A percentile compares a stretch with the other conserved stretches of the same genome.
Conservation (phyloP, 2,329 filamentous ascomycete species). For the Penicillium sp. region DNA sequence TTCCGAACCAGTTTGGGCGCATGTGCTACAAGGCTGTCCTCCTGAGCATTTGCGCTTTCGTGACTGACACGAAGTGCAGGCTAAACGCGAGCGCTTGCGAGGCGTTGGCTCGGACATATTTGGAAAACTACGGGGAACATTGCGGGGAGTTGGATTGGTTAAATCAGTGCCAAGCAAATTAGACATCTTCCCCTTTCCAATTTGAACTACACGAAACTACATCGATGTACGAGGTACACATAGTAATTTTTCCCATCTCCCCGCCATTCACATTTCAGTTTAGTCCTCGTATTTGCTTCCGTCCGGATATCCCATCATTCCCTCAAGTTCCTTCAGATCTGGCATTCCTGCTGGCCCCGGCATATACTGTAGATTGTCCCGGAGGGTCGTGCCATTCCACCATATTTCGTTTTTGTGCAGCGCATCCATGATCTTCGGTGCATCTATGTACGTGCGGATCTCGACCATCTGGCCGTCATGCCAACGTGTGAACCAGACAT, state of each 20-base stretch:
- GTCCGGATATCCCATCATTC: slow-evolving; percentile 24
- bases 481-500: slow-evolving; percentile 31
- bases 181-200: not conserved
- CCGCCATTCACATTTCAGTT: not conserved
- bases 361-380: slow-evolving; percentile 26
- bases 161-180: slow-evolving; percentile 4
- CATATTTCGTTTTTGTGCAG: slow-evolving; percentile 29
- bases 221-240: not conserved
- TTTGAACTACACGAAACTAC: not conserved
- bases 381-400: slow-evolving; percentile 26
- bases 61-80: slow-evolving; percentile 47
- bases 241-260: not conserved
- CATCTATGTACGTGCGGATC: slow-evolving; percentile 28
- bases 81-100: slow-evolving; percentile 38
- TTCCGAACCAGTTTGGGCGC: slow-evolving; percentile 47
- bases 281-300: slow-evolving; percentile 22
- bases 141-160: not conserved
- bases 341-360: slow-evolving; percentile 30
- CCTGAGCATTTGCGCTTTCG: slow-evolving; percentile 52
- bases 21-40: slow-evolving; percentile 46
- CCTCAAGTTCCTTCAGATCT: slow-evolving; percentile 21
- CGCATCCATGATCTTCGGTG: slow-evolving; percentile 22
- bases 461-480: slow-evolving; percentile 27
- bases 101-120: slow-evolving; percentile 24
- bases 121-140: slow-evolving; percentile 1